phyloP scores from a whole-genome alignment of 352 stramenopile species.

The Phytophthora litchii region DNA sequence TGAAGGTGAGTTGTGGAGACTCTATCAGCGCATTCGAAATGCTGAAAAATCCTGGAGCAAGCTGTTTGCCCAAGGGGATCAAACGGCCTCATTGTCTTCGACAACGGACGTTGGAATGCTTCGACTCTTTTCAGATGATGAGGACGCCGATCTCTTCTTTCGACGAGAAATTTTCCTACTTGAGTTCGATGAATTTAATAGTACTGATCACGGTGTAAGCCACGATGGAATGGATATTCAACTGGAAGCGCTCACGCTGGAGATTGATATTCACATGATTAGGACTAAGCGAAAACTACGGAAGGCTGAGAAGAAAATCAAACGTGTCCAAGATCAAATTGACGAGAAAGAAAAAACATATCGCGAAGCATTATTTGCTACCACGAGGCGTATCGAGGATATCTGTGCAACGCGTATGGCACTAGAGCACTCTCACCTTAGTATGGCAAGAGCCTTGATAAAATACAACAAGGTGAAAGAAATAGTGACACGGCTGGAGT shows the following conservation, averaged over 20 bases:
- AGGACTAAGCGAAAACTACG: slow-evolving; percentile 54
- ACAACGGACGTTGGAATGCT: slow-evolving; percentile 28
- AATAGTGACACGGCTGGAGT: slow-evolving; percentile 24
- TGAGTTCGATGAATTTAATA: slow-evolving; percentile 30
- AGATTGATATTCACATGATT: slow-evolving; percentile 18
- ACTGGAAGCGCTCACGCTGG: slow-evolving; percentile 9
- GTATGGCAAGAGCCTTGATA: slow-evolving; percentile 39
- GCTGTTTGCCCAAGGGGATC: not conserved
- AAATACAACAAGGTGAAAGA: slow-evolving; percentile 42
- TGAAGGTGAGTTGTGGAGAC: slow-evolving; percentile 42
- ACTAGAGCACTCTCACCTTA: slow-evolving; percentile 42
- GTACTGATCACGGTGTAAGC: not conserved
- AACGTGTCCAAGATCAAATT: slow-evolving; percentile 37
- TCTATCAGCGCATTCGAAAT: slow-evolving; percentile 35
- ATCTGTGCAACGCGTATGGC: slow-evolving; percentile 41
- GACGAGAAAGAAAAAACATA: slow-evolving; percentile 29
- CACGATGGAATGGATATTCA: slow-evolving; percentile 4
- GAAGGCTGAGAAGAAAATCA: slow-evolving; percentile 62
- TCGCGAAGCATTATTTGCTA: slow-evolving; percentile 34
- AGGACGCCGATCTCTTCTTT: slow-evolving; percentile 61
- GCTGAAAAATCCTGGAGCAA: slow-evolving; percentile 29
- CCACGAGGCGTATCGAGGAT: slow-evolving; percentile 16
- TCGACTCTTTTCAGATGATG: slow-evolving; percentile 47
- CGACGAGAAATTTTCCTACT: slow-evolving; percentile 48
- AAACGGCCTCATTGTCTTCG: not conserved